Conservation (phyloP, 108 stramenopile genomes). For the Discostella stelligeroides region DNA sequence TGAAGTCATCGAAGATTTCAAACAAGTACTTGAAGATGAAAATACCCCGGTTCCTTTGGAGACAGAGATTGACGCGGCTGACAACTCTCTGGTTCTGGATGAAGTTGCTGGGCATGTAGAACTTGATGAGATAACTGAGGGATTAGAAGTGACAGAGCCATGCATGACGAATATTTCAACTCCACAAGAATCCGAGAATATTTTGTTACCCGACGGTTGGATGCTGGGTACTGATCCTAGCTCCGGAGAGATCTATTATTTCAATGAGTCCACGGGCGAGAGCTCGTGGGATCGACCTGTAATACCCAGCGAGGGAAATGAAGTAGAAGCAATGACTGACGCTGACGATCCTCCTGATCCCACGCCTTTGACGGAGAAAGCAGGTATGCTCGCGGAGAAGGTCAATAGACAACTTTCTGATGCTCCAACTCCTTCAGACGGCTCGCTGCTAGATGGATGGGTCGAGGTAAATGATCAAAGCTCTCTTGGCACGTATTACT, state of each 20-base stretch:
- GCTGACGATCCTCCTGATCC: too few relatives aligned
- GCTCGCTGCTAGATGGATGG: not conserved
- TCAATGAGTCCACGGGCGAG: slow-evolving; percentile 50
- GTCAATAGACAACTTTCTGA: too few relatives aligned
- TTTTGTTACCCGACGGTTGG: slow-evolving; percentile 63
- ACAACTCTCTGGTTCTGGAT: not conserved
- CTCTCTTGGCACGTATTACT: slow-evolving; percentile 73
- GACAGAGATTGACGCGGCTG: not conserved
- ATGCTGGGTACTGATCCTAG: slow-evolving; percentile 49
- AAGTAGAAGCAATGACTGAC: not conserved
- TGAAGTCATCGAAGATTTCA: not conserved
- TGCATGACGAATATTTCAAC: not conserved
- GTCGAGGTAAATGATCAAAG: slow-evolving; percentile 10
- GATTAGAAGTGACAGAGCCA: not conserved
- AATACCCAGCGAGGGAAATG: not conserved
- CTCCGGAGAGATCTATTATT: slow-evolving; percentile 57
- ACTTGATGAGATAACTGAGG: not conserved
- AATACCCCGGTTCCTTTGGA: not conserved
- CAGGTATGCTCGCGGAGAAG: too few relatives aligned
- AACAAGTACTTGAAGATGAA: not conserved
- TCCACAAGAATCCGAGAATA: not conserved
- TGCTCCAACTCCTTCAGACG: not conserved
- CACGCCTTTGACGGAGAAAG: too few relatives aligned
- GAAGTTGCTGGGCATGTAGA: slow-evolving; percentile 1
- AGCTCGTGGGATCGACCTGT: slow-evolving; percentile 45